Evolutionary conservation across 495 filamentous ascomycete genomes (phyloP).

Genomic region (Lasiosphaeriaceae sp.): DNA sequence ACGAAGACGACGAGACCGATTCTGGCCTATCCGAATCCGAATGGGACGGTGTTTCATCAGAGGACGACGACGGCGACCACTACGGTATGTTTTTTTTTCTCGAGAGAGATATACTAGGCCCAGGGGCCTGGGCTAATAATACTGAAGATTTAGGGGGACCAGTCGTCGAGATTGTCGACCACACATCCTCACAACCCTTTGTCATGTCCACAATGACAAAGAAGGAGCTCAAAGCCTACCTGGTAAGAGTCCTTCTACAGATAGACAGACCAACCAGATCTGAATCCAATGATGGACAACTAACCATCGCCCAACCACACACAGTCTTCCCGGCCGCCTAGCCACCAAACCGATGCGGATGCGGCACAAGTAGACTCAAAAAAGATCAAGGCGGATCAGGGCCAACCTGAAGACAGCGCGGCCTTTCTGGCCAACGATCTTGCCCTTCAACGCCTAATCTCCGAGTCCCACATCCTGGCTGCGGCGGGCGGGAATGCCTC

Average conservation of each 20-base stretch:
- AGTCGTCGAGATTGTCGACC: slow-evolving; percentile 61
- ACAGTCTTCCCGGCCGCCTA: slow-evolving; percentile 42
- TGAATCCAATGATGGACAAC: too few species aligned
- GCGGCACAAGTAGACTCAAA: slow-evolving; percentile 29
- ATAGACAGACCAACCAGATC: too few species aligned
- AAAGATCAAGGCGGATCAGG: slow-evolving; percentile 23
- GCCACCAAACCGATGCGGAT: slow-evolving; percentile 19
- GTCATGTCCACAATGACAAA: slow-evolving; percentile 52
- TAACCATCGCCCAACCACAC: too few species aligned
- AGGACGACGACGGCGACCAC: slow-evolving; percentile 10
- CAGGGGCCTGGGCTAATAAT: slow-evolving; percentile 3
- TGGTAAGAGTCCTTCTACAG: slow-evolving; percentile 51
- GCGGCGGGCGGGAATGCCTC: slow-evolving; percentile 53
- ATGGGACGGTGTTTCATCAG: slow-evolving; percentile 12
- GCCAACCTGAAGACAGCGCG: slow-evolving; percentile 44
- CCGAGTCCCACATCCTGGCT: slow-evolving; percentile 89
- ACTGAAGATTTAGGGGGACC: slow-evolving; percentile 12
- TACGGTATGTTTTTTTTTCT: slow-evolving; percentile 12
- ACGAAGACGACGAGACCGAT: slow-evolving; percentile 35
- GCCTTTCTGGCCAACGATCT: slow-evolving; percentile 81
- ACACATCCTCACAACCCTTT: slow-evolving; percentile 37
- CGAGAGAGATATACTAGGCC: not conserved
- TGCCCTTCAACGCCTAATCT: slow-evolving; percentile 79
- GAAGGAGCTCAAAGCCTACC: slow-evolving; percentile 70
- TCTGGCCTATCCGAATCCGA: not conserved